Evolutionary conservation across 768 basidiomycete genomes (phyloP), one percentile per base, ranked within the genome.

Genomic region (Termitomyces sp.): DNA sequence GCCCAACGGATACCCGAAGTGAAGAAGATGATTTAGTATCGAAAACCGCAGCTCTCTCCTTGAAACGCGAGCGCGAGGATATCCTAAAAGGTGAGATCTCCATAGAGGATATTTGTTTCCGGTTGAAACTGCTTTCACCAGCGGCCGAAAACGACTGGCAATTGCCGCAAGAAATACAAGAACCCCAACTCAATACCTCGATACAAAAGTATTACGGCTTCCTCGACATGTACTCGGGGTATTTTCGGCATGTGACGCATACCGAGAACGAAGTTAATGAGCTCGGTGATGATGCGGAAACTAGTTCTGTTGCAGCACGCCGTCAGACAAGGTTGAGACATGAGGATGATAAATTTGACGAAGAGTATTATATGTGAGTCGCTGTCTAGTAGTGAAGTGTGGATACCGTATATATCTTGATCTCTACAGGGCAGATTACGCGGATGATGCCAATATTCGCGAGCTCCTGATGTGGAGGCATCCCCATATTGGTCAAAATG

Each of bases 231-330:
- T 80, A 93, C 68, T 82, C 82, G 2, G 89, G 89, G 8, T 92
- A 90, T 68, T 89, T 94, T 67, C 76, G 72, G 57, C 86, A 92
- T 70, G 85, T 86, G 9, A 72, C 74, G n/a, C 82, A 91, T 64
- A 82, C 82, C 3, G 89, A 88, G 67, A 93, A 93, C 67, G 92
- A 93, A 67, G 77, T 92, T 12, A 90, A 93, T 66, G 91, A 92
- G 66, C 78, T 93, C 14, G 91, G 90, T 4, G 53, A 74, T 18
- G 80, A 86, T 61, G 86, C 80, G 14, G 92, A 95, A 72, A 77
- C 68, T 1, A 81, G 81, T 55, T 68, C 75, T 13, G 70, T 66
- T 13, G 68, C 71, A 3, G 84, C 87, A 62, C 80, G 91, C 40
- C 78, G 84, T 32, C 64, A 60, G 44, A 76, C 75, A 59, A 81